Base-by-base conservation (phyloP, 805 yeast species). In the Clavispora vitiphila region DNA sequence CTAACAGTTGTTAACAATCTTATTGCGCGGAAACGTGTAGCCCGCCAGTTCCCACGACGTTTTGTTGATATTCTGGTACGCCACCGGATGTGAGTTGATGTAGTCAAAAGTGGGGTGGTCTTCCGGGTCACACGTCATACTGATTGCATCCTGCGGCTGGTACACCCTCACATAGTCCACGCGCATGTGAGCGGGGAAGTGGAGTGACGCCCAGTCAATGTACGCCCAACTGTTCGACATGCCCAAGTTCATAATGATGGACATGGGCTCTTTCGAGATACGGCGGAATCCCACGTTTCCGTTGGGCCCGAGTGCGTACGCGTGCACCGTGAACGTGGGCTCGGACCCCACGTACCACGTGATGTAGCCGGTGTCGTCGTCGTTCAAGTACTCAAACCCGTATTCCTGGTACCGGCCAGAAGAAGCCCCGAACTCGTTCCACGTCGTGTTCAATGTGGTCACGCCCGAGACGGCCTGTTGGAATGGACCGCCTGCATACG, bases 381-480 rank as follows among this genome's bases (percentile, higher is more conserved):
- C 93, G 58, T 85, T 82, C 53, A 80, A 59, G 57, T 82, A 88
- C 66, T 91, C 97, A 48, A 76, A 78, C 0, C 86, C 93, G 55
- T 77, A 88, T 34, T 70, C 74, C 62, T 91, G 98, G 71, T 64
- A 91, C 42, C 69, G 60, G 38, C 64, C 72, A 5, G 48, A 56
- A 41, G 69, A 72, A 14, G 68, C 74, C 36, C 87, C 87, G 44
- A 56, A 61, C 57, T 87, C 82, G 62, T 85, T 90, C 97, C 98
- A 91, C 0, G 80, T 69, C 2, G 78, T 71, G 62, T 89, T 90
- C 51, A 91, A 69, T 2, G 86, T 82, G 0, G 96, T 76, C 6
- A 80, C 77, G 1, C 82, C 95, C 4, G 96, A 87, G 15, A 91
- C 74, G 38, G 96, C 97, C 65, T 91, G 91, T 67, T 91, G 98